Percentiles rank a stretch among this genome's conserved stretches.
phyloP scores from a whole-genome alignment of 2,329 filamentous ascomycete genomes.

The Ophiostoma perfectum region DNA sequence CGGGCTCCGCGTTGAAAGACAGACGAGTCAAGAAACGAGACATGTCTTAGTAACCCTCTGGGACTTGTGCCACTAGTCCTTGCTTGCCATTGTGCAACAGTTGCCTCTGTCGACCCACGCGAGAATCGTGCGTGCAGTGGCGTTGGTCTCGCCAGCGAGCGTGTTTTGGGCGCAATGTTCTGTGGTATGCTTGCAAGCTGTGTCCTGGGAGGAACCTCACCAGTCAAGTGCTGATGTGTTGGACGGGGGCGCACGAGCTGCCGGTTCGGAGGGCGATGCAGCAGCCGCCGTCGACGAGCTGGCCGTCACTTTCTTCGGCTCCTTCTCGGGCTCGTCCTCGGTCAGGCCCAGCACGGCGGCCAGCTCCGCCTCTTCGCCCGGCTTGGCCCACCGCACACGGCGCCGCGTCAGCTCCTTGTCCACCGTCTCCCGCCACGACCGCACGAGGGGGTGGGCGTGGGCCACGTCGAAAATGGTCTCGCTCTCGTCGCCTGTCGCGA shows the following conservation, averaged over 20 bases:
- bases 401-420: conserved; percentile 36
- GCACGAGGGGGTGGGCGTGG: conserved; percentile 60
- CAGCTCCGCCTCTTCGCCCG: conserved; percentile 19
- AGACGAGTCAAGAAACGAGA: too few relatives aligned
- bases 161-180: too few relatives aligned
- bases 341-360: conserved; percentile 22
- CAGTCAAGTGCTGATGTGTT: conserved; percentile 21
- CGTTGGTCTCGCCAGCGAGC: too few relatives aligned
- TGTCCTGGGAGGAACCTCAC: not conserved
- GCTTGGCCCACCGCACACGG: conserved; percentile 21
- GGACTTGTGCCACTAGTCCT: too few relatives aligned
- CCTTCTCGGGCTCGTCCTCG: conserved; percentile 14
- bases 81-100: too few relatives aligned
- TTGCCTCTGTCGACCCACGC: too few relatives aligned
- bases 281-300: not conserved
- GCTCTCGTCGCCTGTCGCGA: conserved; percentile 37
- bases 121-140: too few relatives aligned
- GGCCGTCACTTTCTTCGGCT: not conserved
- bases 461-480: conserved; percentile 59
- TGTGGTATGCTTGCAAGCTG: too few relatives aligned
- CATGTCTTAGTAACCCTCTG: too few relatives aligned
- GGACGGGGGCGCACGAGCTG: conserved; percentile 10
- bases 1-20: too few relatives aligned
- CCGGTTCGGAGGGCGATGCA: not conserved
- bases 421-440: conserved; percentile 52